Percentiles rank a stretch among this genome's conserved stretches.
Evolutionary conservation across 805 yeast genomes (phyloP).

Genomic region (Metschnikowia borealis): DNA sequence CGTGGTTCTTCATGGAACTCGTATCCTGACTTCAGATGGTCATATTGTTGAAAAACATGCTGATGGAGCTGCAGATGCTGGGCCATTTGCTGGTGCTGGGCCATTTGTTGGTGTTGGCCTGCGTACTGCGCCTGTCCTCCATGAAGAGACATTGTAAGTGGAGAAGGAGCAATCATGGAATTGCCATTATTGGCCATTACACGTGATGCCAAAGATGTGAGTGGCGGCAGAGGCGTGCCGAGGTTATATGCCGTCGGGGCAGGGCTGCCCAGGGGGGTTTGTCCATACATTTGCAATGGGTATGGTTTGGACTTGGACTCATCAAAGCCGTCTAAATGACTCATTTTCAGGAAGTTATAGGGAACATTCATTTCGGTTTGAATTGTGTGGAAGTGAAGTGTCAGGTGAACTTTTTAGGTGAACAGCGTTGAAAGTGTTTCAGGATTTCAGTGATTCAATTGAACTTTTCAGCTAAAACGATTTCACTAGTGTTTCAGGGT

Average conservation of each 20-base stretch:
- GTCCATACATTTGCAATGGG: conserved; percentile 10
- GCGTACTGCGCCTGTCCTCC: background rate
- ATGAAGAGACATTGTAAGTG: conserved; percentile 10
- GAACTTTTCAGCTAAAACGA: too few relatives aligned
- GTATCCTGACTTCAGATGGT: conserved; percentile 1
- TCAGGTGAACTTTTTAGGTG: too few relatives aligned
- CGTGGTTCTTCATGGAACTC: conserved; percentile 5
- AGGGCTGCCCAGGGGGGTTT: conserved; percentile 4
- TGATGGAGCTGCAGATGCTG: background rate
- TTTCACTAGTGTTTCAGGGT: too few relatives aligned
- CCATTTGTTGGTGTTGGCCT: conserved; percentile 9
- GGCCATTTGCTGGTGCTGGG: conserved; percentile 5
- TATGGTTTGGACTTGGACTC: conserved; percentile 8
- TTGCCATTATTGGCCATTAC: conserved; percentile 6
- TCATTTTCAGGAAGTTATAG: conserved; percentile 6
- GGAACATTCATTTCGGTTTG: conserved; percentile 10
- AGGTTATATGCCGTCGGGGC: conserved; percentile 3
- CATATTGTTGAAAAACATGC: background rate
- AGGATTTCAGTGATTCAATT: too few relatives aligned
- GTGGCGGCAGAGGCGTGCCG: conserved; percentile 11
- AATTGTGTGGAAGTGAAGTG: background rate
- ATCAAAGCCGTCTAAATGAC: conserved; percentile 1
- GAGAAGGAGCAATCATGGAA: conserved; percentile 7
- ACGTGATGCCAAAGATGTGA: conserved; percentile 9
- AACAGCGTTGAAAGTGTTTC: too few relatives aligned